These are phyloP conservation scores for Neurospora sp. DNA, from an alignment of 495 filamentous ascomycete genomes.

Conservation along the genomic window DNA sequence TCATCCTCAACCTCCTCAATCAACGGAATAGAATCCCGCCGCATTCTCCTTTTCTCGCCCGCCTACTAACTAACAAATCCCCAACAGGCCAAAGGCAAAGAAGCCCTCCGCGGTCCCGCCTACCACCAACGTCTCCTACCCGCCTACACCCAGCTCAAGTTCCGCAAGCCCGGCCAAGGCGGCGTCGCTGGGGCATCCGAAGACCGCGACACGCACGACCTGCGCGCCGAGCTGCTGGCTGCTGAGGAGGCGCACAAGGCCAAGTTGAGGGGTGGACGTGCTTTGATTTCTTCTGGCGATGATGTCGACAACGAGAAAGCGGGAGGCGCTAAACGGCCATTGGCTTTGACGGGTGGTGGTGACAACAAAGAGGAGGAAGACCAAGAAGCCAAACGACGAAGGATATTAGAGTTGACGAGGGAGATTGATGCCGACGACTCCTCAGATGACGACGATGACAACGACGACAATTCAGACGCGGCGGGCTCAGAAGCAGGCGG, in stretches of 20 bases:
- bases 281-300: slow-evolving; percentile 19
- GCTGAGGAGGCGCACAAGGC: slow-evolving; percentile 84
- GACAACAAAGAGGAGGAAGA: slow-evolving; percentile 51
- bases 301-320: slow-evolving; percentile 23
- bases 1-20: not conserved
- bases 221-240: slow-evolving; percentile 79
- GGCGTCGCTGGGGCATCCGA: slow-evolving; percentile 43
- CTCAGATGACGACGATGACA: slow-evolving; percentile 46
- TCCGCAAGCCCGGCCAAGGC: slow-evolving; percentile 81
- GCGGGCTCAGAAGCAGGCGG: not conserved
- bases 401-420: slow-evolving; percentile 78
- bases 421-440: slow-evolving; percentile 89
- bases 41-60: too few relatives aligned
- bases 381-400: slow-evolving; percentile 69
- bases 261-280: slow-evolving; percentile 58
- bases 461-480: slow-evolving; percentile 45
- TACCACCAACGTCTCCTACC: slow-evolving; percentile 95
- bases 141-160: slow-evolving; percentile 84
- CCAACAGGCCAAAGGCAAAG: slow-evolving; percentile 77
- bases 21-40: not conserved
- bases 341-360: slow-evolving; percentile 35
- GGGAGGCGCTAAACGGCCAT: slow-evolving; percentile 50
- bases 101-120: slow-evolving; percentile 83
- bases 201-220: slow-evolving; percentile 63
- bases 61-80: slow-evolving; percentile 9